Base-by-base conservation (phyloP, 164 flowering plant genomes). In the Chimonanthus praecox region DNA sequence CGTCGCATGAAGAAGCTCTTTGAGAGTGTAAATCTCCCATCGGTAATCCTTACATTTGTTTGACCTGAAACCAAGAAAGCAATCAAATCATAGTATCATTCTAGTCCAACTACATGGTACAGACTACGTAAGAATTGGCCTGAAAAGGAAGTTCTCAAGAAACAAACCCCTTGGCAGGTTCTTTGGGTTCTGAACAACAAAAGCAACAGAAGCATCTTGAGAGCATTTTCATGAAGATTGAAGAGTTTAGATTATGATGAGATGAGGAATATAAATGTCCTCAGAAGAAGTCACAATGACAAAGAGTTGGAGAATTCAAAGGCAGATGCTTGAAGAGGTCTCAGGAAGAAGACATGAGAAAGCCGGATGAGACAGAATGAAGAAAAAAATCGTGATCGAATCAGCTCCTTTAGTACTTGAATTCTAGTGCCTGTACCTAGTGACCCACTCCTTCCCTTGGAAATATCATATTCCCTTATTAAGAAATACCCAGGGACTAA, bases 1-100 rank as follows among this genome's bases (percentile, higher is more conserved):
- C 67, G 97, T 91, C 10, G 97, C 97, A 9, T 74, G 82, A 46
- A 87, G 72, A 49, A 91, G 84, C 84, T 91, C 93, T 73, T 84
- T 89, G 33, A 89, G 88, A 9, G 87, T 70, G 77, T 85, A 89
- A 58, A 78, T 80, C 58, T 87, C 86, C 97, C 94, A 88, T 61
- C 88, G 93, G 70, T 88, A 86, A 62, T 85, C 87, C 64, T 64
- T 80, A 16, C 47, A 73, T 49, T 72, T 82, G 70, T 44, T 75
- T 48, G 67, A 58, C 67, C 86, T 85, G 67, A 48, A 58, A 69
- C 21, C 15, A 65, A 63, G 11, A 63, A 18, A 20, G 9, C 44
- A 2, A 20, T 63, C 44, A 33, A 2, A n/a, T 63, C 21, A 33
- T 2, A 33, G 9, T 63, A 6, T 10, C 21, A 33, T 63, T 6